These are phyloP conservation scores for Microglena sp. DNA, from an alignment of 139 green algal species.

Conservation along the genomic window DNA sequence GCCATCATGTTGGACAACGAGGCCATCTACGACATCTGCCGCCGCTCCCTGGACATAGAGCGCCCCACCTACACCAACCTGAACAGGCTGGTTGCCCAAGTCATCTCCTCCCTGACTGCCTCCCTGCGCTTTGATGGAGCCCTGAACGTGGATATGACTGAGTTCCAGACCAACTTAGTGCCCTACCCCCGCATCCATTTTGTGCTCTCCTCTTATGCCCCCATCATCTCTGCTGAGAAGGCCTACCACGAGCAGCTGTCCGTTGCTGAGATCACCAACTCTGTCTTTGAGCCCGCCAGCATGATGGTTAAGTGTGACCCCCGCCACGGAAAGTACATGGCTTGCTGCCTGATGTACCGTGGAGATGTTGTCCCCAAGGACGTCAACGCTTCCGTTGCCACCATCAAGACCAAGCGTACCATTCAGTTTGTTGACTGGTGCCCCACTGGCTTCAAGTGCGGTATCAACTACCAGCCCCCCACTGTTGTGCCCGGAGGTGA, in stretches of 20 bases:
- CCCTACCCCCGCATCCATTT: slow-evolving; percentile 99
- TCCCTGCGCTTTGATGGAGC: slow-evolving; percentile 92
- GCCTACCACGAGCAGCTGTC: slow-evolving; percentile 98
- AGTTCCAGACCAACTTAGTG: slow-evolving; percentile 99
- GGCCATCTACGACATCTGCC: slow-evolving; percentile 97
- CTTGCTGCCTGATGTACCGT: slow-evolving; percentile 99
- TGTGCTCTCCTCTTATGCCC: slow-evolving; percentile 95
- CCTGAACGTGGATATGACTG: slow-evolving; percentile 94
- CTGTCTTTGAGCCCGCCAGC: slow-evolving; percentile 84
- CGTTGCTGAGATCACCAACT: slow-evolving; percentile 97
- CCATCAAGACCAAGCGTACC: slow-evolving; percentile 99
- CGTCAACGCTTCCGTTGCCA: slow-evolving; percentile 91
- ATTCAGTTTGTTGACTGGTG: slow-evolving; percentile 99
- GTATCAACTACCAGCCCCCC: slow-evolving; percentile 99
- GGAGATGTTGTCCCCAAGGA: slow-evolving; percentile 99
- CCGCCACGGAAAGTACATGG: slow-evolving; percentile 96
- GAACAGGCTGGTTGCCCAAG: slow-evolving; percentile 80
- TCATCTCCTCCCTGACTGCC: slow-evolving; percentile 93
- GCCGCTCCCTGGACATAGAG: slow-evolving; percentile 91
- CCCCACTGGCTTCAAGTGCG: slow-evolving; percentile 99
- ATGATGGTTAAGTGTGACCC: slow-evolving; percentile 99
- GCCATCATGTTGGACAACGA: slow-evolving; percentile 97
- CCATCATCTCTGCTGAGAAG: slow-evolving; percentile 98
- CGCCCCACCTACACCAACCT: slow-evolving; percentile 84
- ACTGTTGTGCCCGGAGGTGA: slow-evolving; percentile 96